phyloP scores from a whole-genome alignment of 441 rosid genomes.

The Erysimum cheiri region DNA sequence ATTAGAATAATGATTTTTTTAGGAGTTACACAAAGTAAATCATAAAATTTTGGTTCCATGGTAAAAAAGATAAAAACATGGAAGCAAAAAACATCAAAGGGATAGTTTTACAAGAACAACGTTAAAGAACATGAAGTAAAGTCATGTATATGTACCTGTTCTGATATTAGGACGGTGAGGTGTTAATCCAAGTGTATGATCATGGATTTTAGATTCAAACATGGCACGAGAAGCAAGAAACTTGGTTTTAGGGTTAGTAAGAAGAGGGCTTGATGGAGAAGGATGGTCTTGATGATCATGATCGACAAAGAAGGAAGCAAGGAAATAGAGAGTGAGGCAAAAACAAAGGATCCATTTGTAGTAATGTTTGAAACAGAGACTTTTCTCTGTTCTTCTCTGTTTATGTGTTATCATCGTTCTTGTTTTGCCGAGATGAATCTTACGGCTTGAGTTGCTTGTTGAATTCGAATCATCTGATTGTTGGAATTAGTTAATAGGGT shows the following conservation, averaged over 20 bases:
- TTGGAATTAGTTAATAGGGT: conserved; percentile 28
- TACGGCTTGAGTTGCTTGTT: conserved; percentile 13
- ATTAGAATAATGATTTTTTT: too few species aligned
- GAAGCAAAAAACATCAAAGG: too few species aligned
- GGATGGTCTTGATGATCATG: conserved; percentile 49
- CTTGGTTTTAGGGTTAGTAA: conserved; percentile 50
- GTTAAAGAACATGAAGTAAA: too few species aligned
- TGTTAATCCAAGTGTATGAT: conserved; percentile 22
- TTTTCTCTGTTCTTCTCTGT: conserved; percentile 54
- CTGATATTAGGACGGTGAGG: conserved; percentile 31
- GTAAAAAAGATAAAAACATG: too few species aligned
- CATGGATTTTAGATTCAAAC: conserved; percentile 55
- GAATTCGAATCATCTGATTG: conserved; percentile 23
- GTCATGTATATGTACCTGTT: conserved; percentile 35
- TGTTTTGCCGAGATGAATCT: conserved; percentile 65
- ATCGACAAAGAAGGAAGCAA: conserved; percentile 68
- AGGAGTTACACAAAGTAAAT: too few species aligned
- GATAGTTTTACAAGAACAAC: too few species aligned
- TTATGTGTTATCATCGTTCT: conserved; percentile 50
- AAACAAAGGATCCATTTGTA: conserved; percentile 91
- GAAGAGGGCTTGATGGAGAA: conserved; percentile 37
- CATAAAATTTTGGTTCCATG: too few species aligned
- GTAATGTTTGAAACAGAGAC: conserved; percentile 59
- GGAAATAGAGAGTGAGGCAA: conserved; percentile 70
- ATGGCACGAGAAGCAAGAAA: conserved; percentile 67